Evolutionary conservation across 768 basidiomycete species (phyloP).

Genomic region (Hemileccinum rubropunctum): DNA sequence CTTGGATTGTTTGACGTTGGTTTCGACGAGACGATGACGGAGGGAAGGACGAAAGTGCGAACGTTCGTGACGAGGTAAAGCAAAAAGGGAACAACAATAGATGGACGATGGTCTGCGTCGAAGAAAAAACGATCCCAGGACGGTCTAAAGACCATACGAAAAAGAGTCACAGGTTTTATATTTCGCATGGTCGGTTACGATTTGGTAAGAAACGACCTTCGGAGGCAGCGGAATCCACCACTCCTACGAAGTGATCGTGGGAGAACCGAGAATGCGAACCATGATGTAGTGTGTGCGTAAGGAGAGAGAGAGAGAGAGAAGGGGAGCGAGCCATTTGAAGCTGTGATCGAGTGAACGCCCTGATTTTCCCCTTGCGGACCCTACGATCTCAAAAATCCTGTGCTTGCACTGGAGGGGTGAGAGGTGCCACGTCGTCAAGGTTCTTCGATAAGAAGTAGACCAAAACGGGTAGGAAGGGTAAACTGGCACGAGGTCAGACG

Average conservation of each 20-base stretch:
- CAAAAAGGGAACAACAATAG: not conserved
- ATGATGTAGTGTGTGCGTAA: constrained; percentile 7
- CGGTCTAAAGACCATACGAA: not conserved
- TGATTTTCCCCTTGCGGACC: constrained; percentile 28
- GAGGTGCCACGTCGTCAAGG: constrained; percentile 29
- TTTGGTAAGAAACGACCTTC: constrained; percentile 32
- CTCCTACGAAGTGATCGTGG: constrained; percentile 34
- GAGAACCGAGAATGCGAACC: constrained; percentile 18
- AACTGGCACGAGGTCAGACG: constrained; percentile 29
- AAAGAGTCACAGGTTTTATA: constrained; percentile 28
- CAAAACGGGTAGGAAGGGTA: constrained; percentile 26
- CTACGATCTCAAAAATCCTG: constrained; percentile 17
- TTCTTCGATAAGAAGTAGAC: constrained; percentile 25
- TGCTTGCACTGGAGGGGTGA: constrained; percentile 7
- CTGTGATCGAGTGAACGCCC: constrained; percentile 23
- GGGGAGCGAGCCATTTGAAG: constrained; percentile 12
- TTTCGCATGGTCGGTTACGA: constrained; percentile 16
- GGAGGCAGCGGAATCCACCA: constrained; percentile 29
- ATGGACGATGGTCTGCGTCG: not conserved
- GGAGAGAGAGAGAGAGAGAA: not conserved
- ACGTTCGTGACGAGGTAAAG: not conserved
- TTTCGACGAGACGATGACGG: not conserved
- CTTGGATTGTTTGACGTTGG: constrained; percentile 6
- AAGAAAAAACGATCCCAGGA: not conserved
- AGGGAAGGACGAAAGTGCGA: not conserved